Conservation (phyloP, 202 grass and related monocot genomes). For the Brachypodium distachyon region DNA sequence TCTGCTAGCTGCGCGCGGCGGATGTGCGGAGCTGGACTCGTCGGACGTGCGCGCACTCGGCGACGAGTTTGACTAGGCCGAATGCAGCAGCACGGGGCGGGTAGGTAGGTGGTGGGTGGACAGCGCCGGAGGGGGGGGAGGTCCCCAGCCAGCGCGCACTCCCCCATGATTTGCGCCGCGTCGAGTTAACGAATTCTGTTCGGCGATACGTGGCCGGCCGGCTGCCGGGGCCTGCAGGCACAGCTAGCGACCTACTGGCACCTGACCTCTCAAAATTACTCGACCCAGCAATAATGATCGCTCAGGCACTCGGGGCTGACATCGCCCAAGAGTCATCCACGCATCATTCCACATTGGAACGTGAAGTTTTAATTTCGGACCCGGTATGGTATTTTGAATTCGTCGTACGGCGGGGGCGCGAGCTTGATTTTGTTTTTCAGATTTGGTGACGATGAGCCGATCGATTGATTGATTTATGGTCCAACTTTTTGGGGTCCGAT, state of each 20-base stretch:
- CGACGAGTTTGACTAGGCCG: background rate
- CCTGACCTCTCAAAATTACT: background rate
- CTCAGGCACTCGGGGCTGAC: background rate
- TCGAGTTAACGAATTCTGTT: background rate
- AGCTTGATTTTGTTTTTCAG: background rate
- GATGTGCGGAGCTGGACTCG: background rate
- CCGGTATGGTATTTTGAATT: too few relatives aligned
- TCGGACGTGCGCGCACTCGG: background rate
- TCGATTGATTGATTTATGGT: background rate
- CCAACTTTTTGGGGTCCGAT: background rate
- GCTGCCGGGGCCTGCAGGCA: background rate
- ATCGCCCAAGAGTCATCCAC: background rate
- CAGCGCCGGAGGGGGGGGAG: too few relatives aligned
- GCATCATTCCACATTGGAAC: background rate
- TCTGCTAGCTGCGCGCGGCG: background rate
- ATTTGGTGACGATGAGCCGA: background rate
- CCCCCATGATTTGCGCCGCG: constrained; percentile 2
- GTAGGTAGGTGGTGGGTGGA: background rate
- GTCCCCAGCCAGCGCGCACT: background rate
- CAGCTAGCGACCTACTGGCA: background rate
- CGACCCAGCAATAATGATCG: background rate
- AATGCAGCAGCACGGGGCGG: background rate
- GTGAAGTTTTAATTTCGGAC: background rate
- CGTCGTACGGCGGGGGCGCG: background rate
- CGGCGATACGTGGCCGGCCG: background rate